phyloP scores from a whole-genome alignment of 805 yeast species.

The Metschnikowia amazonensis region DNA sequence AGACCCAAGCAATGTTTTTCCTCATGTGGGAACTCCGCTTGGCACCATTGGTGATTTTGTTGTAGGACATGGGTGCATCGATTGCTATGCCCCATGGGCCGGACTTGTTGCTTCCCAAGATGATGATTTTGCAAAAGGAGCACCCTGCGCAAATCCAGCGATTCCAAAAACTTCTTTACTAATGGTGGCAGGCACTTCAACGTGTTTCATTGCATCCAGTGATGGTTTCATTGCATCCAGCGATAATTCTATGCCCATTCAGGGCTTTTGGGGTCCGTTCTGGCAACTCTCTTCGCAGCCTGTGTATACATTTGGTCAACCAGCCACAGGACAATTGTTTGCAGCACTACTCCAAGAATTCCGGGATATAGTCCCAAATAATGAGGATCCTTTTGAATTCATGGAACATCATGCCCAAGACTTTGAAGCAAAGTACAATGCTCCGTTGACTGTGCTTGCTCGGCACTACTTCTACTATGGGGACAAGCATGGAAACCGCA shows the following conservation, averaged over 20 bases:
- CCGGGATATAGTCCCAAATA: slow-evolving; percentile 5
- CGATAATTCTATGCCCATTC: slow-evolving; percentile 26
- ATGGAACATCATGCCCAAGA: slow-evolving; percentile 22
- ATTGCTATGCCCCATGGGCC: slow-evolving; percentile 50
- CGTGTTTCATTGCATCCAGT: slow-evolving; percentile 42
- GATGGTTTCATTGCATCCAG: slow-evolving; percentile 25
- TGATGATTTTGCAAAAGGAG: background rate
- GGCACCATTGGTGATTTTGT: slow-evolving; percentile 17
- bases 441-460: slow-evolving; percentile 24
- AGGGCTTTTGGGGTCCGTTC: slow-evolving; percentile 65
- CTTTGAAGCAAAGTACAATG: slow-evolving; percentile 22
- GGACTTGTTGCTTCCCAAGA: slow-evolving; percentile 12
- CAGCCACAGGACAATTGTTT: slow-evolving; percentile 54
- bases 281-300: slow-evolving; percentile 27
- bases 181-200: slow-evolving; percentile 61
- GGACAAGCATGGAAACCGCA: slow-evolving; percentile 55
- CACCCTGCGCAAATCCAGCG: background rate
- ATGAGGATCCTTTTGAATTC: slow-evolving; percentile 11
- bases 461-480: slow-evolving; percentile 47
- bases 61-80: slow-evolving; percentile 51
- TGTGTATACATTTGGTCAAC: slow-evolving; percentile 54
- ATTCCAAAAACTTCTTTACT: slow-evolving; percentile 23
- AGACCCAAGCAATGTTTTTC: background rate
- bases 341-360: slow-evolving; percentile 43
- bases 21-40: slow-evolving; percentile 19